Conservation (phyloP, 2,329 filamentous ascomycete genomes). For the Annulohypoxylon truncatum region DNA sequence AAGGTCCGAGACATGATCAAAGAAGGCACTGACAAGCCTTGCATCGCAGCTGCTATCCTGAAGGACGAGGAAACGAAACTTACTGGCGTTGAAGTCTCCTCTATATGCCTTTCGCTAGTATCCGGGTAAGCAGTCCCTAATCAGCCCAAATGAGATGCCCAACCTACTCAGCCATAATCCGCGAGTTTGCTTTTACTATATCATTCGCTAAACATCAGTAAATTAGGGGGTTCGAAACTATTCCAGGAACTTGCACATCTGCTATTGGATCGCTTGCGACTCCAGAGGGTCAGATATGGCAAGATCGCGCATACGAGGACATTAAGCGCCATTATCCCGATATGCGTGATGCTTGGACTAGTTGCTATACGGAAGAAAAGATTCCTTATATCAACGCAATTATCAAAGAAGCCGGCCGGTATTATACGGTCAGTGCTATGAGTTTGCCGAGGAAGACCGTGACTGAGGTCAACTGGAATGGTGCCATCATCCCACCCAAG, state of each 20-base stretch:
- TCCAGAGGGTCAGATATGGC: conserved; percentile 60
- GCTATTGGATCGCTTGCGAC: conserved; percentile 63
- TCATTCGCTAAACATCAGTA: no score
- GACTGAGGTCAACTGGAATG: conserved; percentile 62
- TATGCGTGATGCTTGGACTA: conserved; percentile 59
- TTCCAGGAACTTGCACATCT: conserved; percentile 64
- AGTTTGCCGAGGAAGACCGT: conserved; percentile 63
- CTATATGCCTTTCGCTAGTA: conserved; percentile 64
- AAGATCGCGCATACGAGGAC: conserved; percentile 64
- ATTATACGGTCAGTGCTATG: conserved; percentile 66
- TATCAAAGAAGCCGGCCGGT: conserved; percentile 63
- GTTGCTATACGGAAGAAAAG: conserved; percentile 58
- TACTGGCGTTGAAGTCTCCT: conserved; percentile 63
- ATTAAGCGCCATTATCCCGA: conserved; percentile 62
- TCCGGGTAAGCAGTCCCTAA: conserved; percentile 57
- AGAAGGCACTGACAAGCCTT: conserved; percentile 63
- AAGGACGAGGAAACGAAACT: conserved; percentile 66
- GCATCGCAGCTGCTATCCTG: conserved; percentile 64
- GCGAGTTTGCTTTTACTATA: no score
- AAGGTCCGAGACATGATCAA: conserved; percentile 64
- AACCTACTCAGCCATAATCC: no score
- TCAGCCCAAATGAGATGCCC: no score
- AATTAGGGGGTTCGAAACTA: conserved; percentile 61
- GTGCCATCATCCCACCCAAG: conserved; percentile 61
- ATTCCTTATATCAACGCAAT: conserved; percentile 62